Percentiles rank a stretch among this genome's conserved stretches.
Evolutionary conservation across 75 land plant genomes (phyloP).

Genomic region (Ceratopteris richardii): DNA sequence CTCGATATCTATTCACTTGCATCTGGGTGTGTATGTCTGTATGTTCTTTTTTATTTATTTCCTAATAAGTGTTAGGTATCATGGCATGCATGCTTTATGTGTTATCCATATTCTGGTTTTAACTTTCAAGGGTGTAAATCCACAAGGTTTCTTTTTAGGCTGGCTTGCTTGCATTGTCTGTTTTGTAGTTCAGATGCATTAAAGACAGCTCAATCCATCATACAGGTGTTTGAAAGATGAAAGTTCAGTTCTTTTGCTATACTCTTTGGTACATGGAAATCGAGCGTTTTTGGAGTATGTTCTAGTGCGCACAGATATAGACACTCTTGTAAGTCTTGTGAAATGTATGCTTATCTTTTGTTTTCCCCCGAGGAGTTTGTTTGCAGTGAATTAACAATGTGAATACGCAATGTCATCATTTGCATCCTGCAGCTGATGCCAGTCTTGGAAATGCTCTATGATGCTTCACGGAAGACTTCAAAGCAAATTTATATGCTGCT

Average conservation of each 20-base stretch:
- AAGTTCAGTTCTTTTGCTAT: conserved; percentile 55
- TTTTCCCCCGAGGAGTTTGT: neutral
- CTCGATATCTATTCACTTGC: too few species aligned
- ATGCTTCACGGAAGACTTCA: conserved; percentile 61
- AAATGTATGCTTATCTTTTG: conserved; percentile 3
- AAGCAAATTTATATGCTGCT: conserved; percentile 90
- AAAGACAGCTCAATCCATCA: too few species aligned
- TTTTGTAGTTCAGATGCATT: too few species aligned
- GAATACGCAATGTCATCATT: neutral
- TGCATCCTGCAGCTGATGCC: conserved; percentile 61
- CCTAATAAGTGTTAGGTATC: too few species aligned
- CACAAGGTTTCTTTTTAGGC: too few species aligned
- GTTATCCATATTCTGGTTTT: too few species aligned
- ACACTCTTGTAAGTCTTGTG: conserved; percentile 58
- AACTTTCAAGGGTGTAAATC: too few species aligned
- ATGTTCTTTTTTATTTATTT: too few species aligned
- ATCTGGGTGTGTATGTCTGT: too few species aligned
- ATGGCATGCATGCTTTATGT: too few species aligned
- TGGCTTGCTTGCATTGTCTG: too few species aligned
- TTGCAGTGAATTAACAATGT: neutral
- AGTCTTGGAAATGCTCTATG: conserved; percentile 61
- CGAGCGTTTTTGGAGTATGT: conserved; percentile 78
- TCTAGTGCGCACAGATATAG: conserved; percentile 81
- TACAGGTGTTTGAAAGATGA: conserved; percentile 66
- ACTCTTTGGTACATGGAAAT: conserved; percentile 81